phyloP scores from a whole-genome alignment of 345 rosid genomes.

The Diplotaxis tenuifolia region DNA sequence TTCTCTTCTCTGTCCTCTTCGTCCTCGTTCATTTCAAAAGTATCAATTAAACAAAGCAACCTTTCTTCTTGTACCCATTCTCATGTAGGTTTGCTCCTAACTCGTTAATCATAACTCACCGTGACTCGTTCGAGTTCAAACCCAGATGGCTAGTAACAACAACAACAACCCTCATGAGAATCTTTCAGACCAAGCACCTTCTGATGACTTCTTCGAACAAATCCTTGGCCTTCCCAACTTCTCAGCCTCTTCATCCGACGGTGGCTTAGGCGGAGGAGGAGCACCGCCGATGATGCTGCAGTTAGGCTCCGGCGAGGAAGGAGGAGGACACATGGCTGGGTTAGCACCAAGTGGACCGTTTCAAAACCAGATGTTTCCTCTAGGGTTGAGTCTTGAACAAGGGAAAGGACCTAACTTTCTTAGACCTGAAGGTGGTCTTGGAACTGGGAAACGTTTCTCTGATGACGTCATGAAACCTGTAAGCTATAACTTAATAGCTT shows the following conservation, averaged over 20 bases:
- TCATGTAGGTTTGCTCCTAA: slow-evolving; percentile 44
- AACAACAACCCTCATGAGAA: slow-evolving; percentile 60
- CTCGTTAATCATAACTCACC: slow-evolving; percentile 33
- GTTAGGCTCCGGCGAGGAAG: slow-evolving; percentile 73
- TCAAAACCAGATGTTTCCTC: slow-evolving; percentile 73
- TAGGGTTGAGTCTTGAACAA: slow-evolving; percentile 87
- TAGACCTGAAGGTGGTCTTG: slow-evolving; percentile 74
- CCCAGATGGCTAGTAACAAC: slow-evolving; percentile 70
- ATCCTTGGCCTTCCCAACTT: slow-evolving; percentile 76
- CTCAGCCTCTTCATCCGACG: slow-evolving; percentile 51
- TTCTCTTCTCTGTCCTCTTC: slow-evolving; percentile 35
- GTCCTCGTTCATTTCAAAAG: slow-evolving; percentile 33
- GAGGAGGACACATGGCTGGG: slow-evolving; percentile 48
- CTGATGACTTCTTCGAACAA: slow-evolving; percentile 93
- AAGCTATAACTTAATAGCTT: slow-evolving; percentile 27
- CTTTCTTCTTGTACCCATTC: slow-evolving; percentile 11
- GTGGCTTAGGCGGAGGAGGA: slow-evolving; percentile 40
- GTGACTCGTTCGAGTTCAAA: slow-evolving; percentile 27
- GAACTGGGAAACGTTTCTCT: slow-evolving; percentile 71
- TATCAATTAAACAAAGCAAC: slow-evolving; percentile 21
- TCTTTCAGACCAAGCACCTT: slow-evolving; percentile 41
- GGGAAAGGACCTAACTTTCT: slow-evolving; percentile 74
- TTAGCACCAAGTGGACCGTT: slow-evolving; percentile 53
- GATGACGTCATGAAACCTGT: slow-evolving; percentile 82
- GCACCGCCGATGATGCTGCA: slow-evolving; percentile 83